Evolutionary conservation across 208 protist genomes (phyloP).

Genomic region (Vickermania spadyakhi): DNA sequence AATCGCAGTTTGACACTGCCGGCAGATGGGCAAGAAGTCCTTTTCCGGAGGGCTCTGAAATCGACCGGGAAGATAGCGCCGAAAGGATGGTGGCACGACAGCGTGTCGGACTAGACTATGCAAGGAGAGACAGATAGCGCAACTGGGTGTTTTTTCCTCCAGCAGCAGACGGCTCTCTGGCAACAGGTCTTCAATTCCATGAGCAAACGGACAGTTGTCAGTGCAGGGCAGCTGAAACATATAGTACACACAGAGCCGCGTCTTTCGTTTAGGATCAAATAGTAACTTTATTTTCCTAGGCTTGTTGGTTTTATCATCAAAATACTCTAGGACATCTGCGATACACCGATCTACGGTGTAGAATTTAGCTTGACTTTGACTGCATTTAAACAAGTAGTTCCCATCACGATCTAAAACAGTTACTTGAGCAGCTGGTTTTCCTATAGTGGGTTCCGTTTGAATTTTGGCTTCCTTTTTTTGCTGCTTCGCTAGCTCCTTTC

Average conservation of each 20-base stretch:
- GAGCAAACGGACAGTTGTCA: slow-evolving; percentile 35
- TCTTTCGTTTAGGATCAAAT: slow-evolving; percentile 35
- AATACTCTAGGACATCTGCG: slow-evolving; percentile 18
- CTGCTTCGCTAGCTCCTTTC: neutral
- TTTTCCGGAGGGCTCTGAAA: neutral
- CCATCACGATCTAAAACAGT: slow-evolving; percentile 22
- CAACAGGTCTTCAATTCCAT: slow-evolving; percentile 32
- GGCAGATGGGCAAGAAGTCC: neutral
- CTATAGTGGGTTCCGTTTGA: too few relatives aligned
- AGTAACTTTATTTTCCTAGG: slow-evolving; percentile 29
- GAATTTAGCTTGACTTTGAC: slow-evolving; percentile 17
- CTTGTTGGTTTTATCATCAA: slow-evolving; percentile 11
- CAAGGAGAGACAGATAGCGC: slow-evolving; percentile 3
- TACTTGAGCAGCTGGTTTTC: too few relatives aligned
- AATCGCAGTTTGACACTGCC: neutral
- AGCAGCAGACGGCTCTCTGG: slow-evolving; percentile 5
- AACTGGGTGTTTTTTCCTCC: neutral
- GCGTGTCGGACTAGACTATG: neutral
- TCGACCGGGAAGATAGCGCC: neutral
- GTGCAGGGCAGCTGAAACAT: slow-evolving; percentile 18
- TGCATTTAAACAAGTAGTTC: slow-evolving; percentile 34
- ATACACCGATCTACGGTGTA: slow-evolving; percentile 33
- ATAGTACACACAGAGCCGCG: slow-evolving; percentile 32
- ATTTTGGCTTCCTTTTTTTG: too few relatives aligned
- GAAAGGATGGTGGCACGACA: slow-evolving; percentile 1